These are phyloP conservation scores for Ustilago nuda DNA, from an alignment of 1,284 basidiomycete species.

Conservation along the genomic window DNA sequence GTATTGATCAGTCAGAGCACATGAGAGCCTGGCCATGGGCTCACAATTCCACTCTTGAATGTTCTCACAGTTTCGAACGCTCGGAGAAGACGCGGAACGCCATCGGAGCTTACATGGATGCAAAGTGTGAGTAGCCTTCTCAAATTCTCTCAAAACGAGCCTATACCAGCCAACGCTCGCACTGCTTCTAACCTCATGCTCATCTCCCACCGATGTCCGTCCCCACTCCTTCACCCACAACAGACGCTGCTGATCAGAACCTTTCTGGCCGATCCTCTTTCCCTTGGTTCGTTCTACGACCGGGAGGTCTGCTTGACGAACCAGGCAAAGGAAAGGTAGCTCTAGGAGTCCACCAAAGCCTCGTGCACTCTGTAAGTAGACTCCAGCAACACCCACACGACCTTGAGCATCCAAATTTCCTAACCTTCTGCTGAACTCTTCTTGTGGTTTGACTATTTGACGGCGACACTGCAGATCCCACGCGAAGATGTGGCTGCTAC, in stretches of 20 bases:
- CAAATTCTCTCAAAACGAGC: background rate
- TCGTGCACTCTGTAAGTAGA: constrained; percentile 32
- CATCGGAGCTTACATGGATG: constrained; percentile 57
- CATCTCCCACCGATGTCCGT: background rate
- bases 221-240: constrained; percentile 41
- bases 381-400: background rate
- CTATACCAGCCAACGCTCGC: background rate
- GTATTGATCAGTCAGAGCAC: constrained; percentile 70
- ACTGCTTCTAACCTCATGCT: background rate
- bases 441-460: background rate
- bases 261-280: constrained; percentile 75
- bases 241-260: constrained; percentile 77
- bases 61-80: constrained; percentile 36
- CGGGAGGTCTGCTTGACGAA: constrained; percentile 75
- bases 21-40: background rate
- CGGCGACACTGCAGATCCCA: constrained; percentile 18
- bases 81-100: constrained; percentile 66
- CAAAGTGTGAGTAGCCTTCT: constrained; percentile 13
- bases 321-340: constrained; percentile 57
- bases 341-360: constrained; percentile 42
- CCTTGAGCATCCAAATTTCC: background rate
- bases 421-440: background rate
- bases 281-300: constrained; percentile 79
- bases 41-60: background rate
- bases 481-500: constrained; percentile 77